phyloP scores from a whole-genome alignment of 73 alveolate genomes.

The Tetrahymena malaccensis region DNA sequence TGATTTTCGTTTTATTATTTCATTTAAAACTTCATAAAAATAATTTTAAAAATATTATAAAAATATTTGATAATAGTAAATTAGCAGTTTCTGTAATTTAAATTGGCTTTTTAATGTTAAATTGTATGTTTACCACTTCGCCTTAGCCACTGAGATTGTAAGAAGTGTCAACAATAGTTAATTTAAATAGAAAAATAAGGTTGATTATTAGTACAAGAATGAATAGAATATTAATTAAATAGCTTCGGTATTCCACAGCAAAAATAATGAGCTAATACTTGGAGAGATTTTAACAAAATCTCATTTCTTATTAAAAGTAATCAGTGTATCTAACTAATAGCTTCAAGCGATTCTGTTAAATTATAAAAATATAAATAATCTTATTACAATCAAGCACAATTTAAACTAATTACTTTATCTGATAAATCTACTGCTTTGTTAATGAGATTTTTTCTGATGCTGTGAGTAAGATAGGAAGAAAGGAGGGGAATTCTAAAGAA shows the following conservation, averaged over 20 bases:
- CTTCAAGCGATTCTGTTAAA: not conserved
- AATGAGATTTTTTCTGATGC: slow-evolving; percentile 1
- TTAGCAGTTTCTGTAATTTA: too few species aligned
- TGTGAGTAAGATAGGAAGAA: not conserved
- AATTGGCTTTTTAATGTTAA: not conserved
- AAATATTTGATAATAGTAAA: too few species aligned
- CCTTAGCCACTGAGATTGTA: not conserved
- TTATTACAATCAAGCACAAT: too few species aligned
- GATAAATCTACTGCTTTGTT: not conserved
- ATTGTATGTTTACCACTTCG: not conserved
- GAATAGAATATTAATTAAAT: not conserved
- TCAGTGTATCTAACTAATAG: not conserved
- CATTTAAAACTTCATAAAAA: too few species aligned
- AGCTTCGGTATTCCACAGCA: not conserved
- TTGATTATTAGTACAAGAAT: not conserved
- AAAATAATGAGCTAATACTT: not conserved
- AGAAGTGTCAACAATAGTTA: not conserved
- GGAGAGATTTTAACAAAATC: slow-evolving; percentile 2
- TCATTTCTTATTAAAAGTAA: slow-evolving; percentile 1
- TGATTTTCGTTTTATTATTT: too few species aligned
- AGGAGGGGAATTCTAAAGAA: slow-evolving; percentile 2
- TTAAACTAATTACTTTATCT: not conserved
- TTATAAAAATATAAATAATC: too few species aligned
- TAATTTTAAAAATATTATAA: too few species aligned
- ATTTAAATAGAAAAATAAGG: not conserved